A percentile compares a stretch with the other conserved stretches of the same genome.
Evolutionary conservation across 1,139 yeast species (phyloP).

Genomic region (Protomyces arabidopsidicola): DNA sequence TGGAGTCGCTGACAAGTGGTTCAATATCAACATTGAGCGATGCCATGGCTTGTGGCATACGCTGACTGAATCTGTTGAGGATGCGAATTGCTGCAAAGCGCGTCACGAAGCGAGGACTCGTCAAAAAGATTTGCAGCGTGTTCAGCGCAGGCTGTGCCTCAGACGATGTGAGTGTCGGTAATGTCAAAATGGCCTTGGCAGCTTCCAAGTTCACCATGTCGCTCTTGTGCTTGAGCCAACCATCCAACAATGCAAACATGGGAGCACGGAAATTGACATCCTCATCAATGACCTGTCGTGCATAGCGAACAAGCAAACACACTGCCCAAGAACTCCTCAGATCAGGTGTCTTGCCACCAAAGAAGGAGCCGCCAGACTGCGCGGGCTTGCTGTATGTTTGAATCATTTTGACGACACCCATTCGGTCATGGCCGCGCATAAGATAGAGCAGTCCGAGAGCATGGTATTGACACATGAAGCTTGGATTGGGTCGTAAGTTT

Average conservation of each 20-base stretch:
- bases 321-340: conserved; percentile 55
- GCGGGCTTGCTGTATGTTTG: conserved; percentile 51
- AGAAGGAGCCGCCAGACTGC: conserved; percentile 14
- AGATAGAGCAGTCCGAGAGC: conserved; percentile 88
- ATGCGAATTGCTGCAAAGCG: conserved; percentile 91
- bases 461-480: conserved; percentile 88
- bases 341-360: conserved; percentile 35
- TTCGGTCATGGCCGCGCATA: conserved; percentile 82
- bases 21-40: conserved; percentile 79
- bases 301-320: conserved; percentile 78
- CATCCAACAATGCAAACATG: conserved; percentile 61
- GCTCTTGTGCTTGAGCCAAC: conserved; percentile 72
- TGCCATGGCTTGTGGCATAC: conserved; percentile 71
- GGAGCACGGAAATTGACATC: conserved; percentile 40
- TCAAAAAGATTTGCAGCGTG: conserved; percentile 68
- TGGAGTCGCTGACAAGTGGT: conserved; percentile 75
- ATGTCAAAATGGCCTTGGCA: conserved; percentile 69
- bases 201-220: conserved; percentile 93
- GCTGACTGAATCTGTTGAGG: conserved; percentile 76
- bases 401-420: conserved; percentile 88
- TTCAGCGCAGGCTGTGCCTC: conserved; percentile 60
- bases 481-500: conserved; percentile 35
- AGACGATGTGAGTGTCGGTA: conserved; percentile 58
- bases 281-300: conserved; percentile 65
- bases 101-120: conserved; percentile 86